Conservation (phyloP, 352 stramenopile genomes). For the Aphanomyces invadans region DNA sequence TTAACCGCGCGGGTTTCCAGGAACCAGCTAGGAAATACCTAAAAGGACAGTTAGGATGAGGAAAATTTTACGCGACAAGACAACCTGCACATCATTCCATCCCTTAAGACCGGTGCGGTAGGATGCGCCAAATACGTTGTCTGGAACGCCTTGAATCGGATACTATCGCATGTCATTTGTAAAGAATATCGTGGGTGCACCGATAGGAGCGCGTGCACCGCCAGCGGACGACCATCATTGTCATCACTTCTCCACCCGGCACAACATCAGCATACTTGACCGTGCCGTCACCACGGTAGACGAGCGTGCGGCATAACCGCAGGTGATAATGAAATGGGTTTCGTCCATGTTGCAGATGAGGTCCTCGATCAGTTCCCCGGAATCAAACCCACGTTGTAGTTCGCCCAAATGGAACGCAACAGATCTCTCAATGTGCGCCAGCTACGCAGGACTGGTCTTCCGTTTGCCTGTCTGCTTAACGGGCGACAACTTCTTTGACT, state of each 20-base stretch:
- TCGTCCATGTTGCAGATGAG: conserved; percentile 31
- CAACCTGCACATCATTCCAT: conserved; percentile 27
- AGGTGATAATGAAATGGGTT: conserved; percentile 29
- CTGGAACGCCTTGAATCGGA: conserved; percentile 26
- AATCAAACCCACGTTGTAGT: conserved; percentile 26
- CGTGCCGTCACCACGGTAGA: conserved; percentile 20
- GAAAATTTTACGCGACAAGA: no score
- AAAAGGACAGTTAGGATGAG: no score
- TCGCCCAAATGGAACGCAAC: conserved; percentile 27
- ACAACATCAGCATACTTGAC: conserved; percentile 33
- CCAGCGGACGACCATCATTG: conserved; percentile 30
- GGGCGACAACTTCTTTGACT: neutral
- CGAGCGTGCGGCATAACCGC: conserved; percentile 27
- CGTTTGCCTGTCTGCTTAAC: neutral
- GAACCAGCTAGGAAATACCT: neutral
- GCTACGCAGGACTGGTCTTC: neutral
- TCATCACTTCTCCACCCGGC: conserved; percentile 29
- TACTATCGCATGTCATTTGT: conserved; percentile 25
- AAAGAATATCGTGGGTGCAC: conserved; percentile 34
- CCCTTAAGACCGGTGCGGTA: conserved; percentile 30
- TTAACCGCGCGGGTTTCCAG: neutral
- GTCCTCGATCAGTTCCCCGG: conserved; percentile 25
- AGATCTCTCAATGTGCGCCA: conserved; percentile 1
- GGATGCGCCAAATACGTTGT: conserved; percentile 24
- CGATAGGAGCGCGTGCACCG: conserved; percentile 18